These are phyloP conservation scores for Coemansia sp. DNA, from an alignment of 192 early-diverging fungal species.

Conservation along the genomic window DNA sequence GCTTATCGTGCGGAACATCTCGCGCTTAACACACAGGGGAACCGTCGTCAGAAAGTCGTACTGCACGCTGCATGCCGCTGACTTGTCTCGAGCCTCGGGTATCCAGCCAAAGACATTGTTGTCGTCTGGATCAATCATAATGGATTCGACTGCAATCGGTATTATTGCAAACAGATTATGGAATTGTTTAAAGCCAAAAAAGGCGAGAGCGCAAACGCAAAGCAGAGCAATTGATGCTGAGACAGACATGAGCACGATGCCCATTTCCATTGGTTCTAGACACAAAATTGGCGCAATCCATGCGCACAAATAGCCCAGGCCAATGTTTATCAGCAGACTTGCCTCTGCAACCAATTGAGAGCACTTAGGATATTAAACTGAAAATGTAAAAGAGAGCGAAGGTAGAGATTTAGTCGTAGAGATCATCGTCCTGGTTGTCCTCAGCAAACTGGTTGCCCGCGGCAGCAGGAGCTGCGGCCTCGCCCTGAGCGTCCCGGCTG, in stretches of 20 bases:
- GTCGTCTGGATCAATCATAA: constrained; percentile 44
- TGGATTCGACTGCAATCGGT: background rate
- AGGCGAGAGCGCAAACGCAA: background rate
- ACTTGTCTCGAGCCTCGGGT: background rate
- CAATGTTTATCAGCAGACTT: background rate
- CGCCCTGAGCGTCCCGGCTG: constrained; percentile 4
- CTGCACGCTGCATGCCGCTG: background rate
- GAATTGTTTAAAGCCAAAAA: background rate
- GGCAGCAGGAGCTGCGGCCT: constrained; percentile 11
- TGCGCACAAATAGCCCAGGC: background rate
- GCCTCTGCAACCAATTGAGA: background rate
- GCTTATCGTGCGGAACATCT: constrained; percentile 35
- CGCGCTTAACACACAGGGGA: constrained; percentile 32
- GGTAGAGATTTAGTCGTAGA: constrained; percentile 39
- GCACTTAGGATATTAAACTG: no score
- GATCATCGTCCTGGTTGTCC: constrained; percentile 48
- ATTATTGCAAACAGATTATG: background rate
- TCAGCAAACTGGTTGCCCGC: constrained; percentile 41
- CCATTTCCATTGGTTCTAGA: background rate
- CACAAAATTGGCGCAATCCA: background rate
- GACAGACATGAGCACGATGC: background rate
- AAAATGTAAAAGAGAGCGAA: background rate
- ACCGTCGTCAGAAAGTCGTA: constrained; percentile 34
- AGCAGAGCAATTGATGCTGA: background rate
- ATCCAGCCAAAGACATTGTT: constrained; percentile 36